A percentile compares a stretch with the other conserved stretches of the same genome.
These are phyloP conservation scores for Paraconiothyrium brasiliense DNA, from an alignment of 2,329 filamentous ascomycete species.

Conservation along the genomic window DNA sequence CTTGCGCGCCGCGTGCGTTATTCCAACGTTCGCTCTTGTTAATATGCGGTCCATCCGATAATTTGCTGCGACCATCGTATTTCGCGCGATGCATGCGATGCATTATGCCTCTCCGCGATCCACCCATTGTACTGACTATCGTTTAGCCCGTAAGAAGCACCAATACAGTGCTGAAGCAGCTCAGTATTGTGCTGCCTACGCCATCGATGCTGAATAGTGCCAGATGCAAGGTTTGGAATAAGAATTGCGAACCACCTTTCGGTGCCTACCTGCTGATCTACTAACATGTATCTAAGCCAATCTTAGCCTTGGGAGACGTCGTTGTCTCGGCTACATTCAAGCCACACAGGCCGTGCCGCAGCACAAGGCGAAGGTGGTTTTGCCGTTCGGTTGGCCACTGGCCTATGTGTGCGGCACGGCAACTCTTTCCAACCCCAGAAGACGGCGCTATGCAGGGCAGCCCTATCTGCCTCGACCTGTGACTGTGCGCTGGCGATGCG, in stretches of 20 bases:
- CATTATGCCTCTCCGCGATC: neutral
- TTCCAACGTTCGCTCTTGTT: conserved; percentile 8
- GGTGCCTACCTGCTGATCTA: neutral
- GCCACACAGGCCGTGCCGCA: neutral
- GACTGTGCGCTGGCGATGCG: conserved; percentile 5
- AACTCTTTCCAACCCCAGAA: neutral
- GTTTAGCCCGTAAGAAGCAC: too few species aligned
- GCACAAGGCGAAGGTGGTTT: neutral
- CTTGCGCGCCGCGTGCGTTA: conserved; percentile 6
- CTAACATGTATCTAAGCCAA: neutral
- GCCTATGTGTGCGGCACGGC: conserved; percentile 6
- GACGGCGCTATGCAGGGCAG: neutral
- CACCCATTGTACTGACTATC: neutral
- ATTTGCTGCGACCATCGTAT: neutral
- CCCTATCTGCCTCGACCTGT: conserved; percentile 10
- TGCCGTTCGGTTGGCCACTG: neutral
- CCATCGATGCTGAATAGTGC: neutral
- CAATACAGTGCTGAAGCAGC: neutral
- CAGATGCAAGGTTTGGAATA: neutral
- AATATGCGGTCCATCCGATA: neutral
- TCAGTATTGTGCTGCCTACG: neutral
- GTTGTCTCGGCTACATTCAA: conserved; percentile 3
- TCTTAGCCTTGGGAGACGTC: neutral
- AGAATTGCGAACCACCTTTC: neutral
- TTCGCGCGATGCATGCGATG: neutral